Evolutionary conservation across 345 rosid genomes (phyloP), one percentile per base, ranked within the genome.

Genomic region (Pelargonium nanum): DNA sequence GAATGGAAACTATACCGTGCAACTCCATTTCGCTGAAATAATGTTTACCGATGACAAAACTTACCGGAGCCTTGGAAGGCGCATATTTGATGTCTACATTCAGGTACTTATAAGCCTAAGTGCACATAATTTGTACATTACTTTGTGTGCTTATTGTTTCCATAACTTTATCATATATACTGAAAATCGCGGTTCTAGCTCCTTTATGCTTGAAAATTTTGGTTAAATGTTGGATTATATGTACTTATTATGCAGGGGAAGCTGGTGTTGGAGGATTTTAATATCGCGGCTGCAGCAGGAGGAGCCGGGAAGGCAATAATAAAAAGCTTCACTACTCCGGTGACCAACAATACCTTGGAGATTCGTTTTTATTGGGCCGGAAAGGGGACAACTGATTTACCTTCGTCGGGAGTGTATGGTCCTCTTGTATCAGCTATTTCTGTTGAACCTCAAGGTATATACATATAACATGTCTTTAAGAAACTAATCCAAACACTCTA

Each of bases 11-110:
- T 78, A 82, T 70, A 48, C 75, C 0, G 85, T 89, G 45, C 81
- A 71, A 57, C 97, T 89, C 63, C 94, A 89, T 68, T 89, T 89
- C 58, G 88, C 88, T 19, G 95, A 89, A 74, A 85, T 81, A 23
- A 62, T 70, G 75, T 81, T 85, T 78, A 67, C 48, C 1, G 58
- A 67, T 51, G 72, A 76, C 56, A 63, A 65, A 32, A 67, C 73
- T 2, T 83, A 59, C 57, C 0, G 0, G 13, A 81, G 76, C 69
- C 65, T 80, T n/a, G 95, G 97, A 26, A 83, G 78, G 72, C 75
- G 86, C 26, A 59, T 75, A 28, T 89, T 86, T 52, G 81, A 89
- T 76, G 77, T 86, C 59, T 83, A 81, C 57, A 58, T 86, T 63
- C 91, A 86, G 87, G 94, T 86, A 10, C n/a, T n/a, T n/a, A n/a